Percentiles rank a stretch among this genome's conserved stretches.
phyloP scores from a whole-genome alignment of 1,284 basidiomycete species.

The Leccinum laetum region DNA sequence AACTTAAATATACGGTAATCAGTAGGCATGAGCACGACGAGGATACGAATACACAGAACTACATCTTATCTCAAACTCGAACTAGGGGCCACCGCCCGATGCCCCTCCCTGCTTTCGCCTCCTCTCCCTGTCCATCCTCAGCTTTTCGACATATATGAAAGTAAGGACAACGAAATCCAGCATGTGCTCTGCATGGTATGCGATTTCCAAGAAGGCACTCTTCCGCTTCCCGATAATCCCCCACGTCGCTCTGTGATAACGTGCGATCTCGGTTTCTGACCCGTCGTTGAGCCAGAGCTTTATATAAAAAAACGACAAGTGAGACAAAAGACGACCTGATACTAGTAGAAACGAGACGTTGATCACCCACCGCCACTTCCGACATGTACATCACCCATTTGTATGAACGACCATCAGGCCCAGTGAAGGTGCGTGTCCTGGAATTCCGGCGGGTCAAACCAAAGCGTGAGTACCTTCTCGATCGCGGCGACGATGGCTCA shows the following conservation, averaged over 20 bases:
- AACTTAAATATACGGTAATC: too few relatives aligned
- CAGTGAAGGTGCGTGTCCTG: conserved; percentile 30
- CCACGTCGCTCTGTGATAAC: conserved; percentile 26
- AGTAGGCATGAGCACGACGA: too few relatives aligned
- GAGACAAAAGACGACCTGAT: neutral
- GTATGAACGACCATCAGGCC: conserved; percentile 24
- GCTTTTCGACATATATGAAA: conserved; percentile 39
- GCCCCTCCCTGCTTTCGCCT: too few relatives aligned
- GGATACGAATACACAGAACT: too few relatives aligned
- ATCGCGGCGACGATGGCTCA: neutral
- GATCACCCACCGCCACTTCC: conserved; percentile 20
- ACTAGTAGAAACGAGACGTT: neutral
- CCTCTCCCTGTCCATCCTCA: conserved; percentile 28
- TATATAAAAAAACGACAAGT: neutral
- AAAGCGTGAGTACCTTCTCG: neutral
- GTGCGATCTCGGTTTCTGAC: conserved; percentile 21
- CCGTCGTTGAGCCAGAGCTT: conserved; percentile 27
- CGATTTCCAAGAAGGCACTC: conserved; percentile 35
- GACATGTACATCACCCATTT: conserved; percentile 24
- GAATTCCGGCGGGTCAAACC: neutral
- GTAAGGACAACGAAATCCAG: conserved; percentile 38
- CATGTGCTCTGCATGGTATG: conserved; percentile 35
- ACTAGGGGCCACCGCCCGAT: too few relatives aligned
- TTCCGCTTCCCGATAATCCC: conserved; percentile 23
- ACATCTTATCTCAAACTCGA: too few relatives aligned